These are phyloP conservation scores for Dioscorea dumetorum DNA, from an alignment of 106 monocot species.

Conservation along the genomic window DNA sequence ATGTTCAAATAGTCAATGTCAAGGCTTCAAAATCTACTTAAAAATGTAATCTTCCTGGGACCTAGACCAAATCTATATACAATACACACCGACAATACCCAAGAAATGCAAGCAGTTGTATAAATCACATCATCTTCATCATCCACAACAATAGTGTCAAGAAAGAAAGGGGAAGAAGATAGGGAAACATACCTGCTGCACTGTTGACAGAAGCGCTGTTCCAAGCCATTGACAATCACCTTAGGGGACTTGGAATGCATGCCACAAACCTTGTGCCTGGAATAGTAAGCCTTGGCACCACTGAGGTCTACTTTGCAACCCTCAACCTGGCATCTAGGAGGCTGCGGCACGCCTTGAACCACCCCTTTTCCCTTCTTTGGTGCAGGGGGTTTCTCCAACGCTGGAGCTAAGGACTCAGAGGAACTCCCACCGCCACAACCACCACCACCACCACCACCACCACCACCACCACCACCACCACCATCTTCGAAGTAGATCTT, in stretches of 20 bases:
- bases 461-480: slow-evolving; percentile 10
- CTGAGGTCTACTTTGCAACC: slow-evolving; percentile 59
- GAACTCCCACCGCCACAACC: slow-evolving; percentile 4
- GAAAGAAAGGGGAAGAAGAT: neutral
- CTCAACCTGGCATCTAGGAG: slow-evolving; percentile 66
- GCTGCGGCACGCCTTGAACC: slow-evolving; percentile 8
- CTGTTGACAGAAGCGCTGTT: slow-evolving; percentile 75
- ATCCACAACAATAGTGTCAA: neutral
- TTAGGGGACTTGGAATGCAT: slow-evolving; percentile 54
- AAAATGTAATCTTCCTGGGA: too few species aligned
- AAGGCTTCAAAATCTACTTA: too few species aligned
- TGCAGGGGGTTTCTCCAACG: neutral
- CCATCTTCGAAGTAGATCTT: slow-evolving; percentile 85
- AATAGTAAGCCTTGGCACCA: slow-evolving; percentile 55
- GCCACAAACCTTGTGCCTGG: slow-evolving; percentile 61
- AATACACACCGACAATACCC: neutral
- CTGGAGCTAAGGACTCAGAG: slow-evolving; percentile 2
- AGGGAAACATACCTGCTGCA: slow-evolving; percentile 41
- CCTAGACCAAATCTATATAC: too few species aligned
- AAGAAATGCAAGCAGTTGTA: neutral
- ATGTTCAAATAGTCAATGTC: too few species aligned
- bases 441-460: slow-evolving; percentile 14
- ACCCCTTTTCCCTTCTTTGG: slow-evolving; percentile 36
- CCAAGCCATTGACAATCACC: slow-evolving; percentile 53
- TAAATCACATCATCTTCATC: neutral